These are phyloP conservation scores for Austroboletus novae-zelandiae DNA, from an alignment of 1,284 basidiomycete genomes.

Conservation along the genomic window DNA sequence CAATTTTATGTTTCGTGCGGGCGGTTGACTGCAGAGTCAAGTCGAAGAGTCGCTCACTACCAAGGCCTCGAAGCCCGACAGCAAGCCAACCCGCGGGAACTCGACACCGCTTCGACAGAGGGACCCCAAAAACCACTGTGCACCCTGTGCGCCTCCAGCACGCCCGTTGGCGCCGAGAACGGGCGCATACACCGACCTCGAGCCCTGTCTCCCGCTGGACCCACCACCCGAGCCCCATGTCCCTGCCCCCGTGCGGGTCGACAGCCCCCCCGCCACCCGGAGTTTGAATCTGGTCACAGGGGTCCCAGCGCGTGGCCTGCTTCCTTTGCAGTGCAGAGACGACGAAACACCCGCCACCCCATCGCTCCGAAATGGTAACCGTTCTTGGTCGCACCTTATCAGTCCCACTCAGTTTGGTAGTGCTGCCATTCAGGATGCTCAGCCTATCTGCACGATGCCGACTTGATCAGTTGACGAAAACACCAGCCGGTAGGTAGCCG, in stretches of 20 bases:
- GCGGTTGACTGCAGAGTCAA: constrained; percentile 25
- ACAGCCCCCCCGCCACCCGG: constrained; percentile 17
- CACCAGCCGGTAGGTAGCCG: no score
- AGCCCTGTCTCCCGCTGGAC: background rate
- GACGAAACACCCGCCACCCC: background rate
- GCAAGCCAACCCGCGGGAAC: constrained; percentile 29
- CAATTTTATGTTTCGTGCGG: constrained; percentile 31
- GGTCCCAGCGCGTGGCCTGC: constrained; percentile 20
- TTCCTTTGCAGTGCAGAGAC: background rate
- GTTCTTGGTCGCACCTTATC: no score
- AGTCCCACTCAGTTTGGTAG: no score
- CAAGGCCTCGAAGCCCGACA: constrained; percentile 25
- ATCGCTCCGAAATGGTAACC: no score
- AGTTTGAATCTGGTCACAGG: constrained; percentile 30
- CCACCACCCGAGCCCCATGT: background rate
- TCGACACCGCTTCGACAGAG: constrained; percentile 19
- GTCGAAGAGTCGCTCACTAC: constrained; percentile 33
- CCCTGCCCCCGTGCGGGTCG: constrained; percentile 1
- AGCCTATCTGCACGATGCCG: no score
- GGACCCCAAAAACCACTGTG: constrained; percentile 17
- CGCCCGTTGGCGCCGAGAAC: background rate
- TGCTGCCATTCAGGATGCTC: no score
- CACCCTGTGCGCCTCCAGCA: background rate
- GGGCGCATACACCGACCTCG: background rate
- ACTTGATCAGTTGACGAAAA: no score